Evolutionary conservation across 2,329 filamentous ascomycete species (phyloP).

Genomic region (Chalara sp.): DNA sequence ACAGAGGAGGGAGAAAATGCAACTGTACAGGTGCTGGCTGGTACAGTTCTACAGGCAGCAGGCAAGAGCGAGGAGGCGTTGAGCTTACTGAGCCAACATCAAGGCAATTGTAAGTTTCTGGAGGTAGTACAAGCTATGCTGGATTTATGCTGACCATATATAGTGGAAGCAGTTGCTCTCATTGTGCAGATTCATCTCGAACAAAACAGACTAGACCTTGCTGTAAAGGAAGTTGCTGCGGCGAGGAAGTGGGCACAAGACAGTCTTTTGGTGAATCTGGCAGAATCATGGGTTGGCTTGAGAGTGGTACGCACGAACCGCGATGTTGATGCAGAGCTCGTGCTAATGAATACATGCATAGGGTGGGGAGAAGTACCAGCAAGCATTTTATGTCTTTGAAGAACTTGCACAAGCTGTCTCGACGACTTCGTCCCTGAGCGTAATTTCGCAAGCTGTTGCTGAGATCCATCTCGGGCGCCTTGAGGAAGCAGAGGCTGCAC

Average conservation of each 20-base stretch:
- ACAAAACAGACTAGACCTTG: conserved; percentile 87
- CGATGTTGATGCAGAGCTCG: too few species aligned
- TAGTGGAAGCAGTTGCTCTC: conserved; percentile 71
- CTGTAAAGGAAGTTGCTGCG: conserved; percentile 78
- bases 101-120: conserved; percentile 69
- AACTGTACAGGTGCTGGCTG: conserved; percentile 73
- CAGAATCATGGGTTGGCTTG: conserved; percentile 91
- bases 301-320: conserved; percentile 56
- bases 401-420: conserved; percentile 85
- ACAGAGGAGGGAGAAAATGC: conserved; percentile 64
- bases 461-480: conserved; percentile 85
- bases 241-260: conserved; percentile 95
- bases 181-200: conserved; percentile 89
- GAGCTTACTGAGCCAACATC: conserved; percentile 70
- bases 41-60: conserved; percentile 72
- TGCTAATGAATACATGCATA: conserved; percentile 28
- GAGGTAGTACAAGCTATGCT: neutral
- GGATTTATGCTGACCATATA: conserved; percentile 11
- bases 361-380: conserved; percentile 94
- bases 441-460: conserved; percentile 83
- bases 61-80: conserved; percentile 84
- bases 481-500: conserved; percentile 81
- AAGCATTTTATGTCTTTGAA: conserved; percentile 95
- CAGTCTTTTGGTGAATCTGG: conserved; percentile 85
- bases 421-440: conserved; percentile 66